Base-by-base conservation (phyloP, 805 yeast genomes). In the Scheffersomyces lignosus region DNA sequence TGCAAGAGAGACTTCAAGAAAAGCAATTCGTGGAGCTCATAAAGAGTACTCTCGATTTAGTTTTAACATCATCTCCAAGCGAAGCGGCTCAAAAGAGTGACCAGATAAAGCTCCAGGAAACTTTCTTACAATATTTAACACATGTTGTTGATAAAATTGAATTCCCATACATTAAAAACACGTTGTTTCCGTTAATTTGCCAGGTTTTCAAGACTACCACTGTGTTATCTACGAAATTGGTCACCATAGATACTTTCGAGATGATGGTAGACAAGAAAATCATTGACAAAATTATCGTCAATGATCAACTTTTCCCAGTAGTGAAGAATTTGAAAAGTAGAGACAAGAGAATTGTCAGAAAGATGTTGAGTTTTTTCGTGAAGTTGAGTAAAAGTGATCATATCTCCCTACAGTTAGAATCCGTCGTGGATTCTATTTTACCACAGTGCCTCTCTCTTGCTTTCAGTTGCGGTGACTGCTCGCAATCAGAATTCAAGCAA, bases 151-250 rank as follows among this genome's bases (percentile, higher is more conserved):
- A 62, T 5, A 66, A 73, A 31, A 64, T 82, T 31, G 90, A 83
- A 38, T 82, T 83, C 48, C 73, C 88, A 8, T 75, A 81, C 14
- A 71, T 89, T 38, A 88, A 91, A 48, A 82, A 80, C 48, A 77
- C 78, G 22, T 64, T 89, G n/a, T 78, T 86, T 56, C 95, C 96
- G 2, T 63, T 79, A 30, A 67, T 88, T 13, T 76, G 87, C 30
- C 74, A 72, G 30, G 73, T 87, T 5, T 93, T 91, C 61, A 77
- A 88, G 26, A 83, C 87, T 30, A 93, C 99, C 1, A 87, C 90
- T 0, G 79, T 93, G 18, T 67, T 90, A 23, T 79, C 85, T 4
- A 84, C 93, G 18, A 91, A 93, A 52, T 66, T 83, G 13, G 71
- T 78, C 12, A 77, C 93, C 2, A 69, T 88, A 15, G 64, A 71